Percentiles rank a stretch among this genome's conserved stretches.
Conservation (phyloP, 495 filamentous ascomycete genomes). For the Daldinia vernicosa region DNA sequence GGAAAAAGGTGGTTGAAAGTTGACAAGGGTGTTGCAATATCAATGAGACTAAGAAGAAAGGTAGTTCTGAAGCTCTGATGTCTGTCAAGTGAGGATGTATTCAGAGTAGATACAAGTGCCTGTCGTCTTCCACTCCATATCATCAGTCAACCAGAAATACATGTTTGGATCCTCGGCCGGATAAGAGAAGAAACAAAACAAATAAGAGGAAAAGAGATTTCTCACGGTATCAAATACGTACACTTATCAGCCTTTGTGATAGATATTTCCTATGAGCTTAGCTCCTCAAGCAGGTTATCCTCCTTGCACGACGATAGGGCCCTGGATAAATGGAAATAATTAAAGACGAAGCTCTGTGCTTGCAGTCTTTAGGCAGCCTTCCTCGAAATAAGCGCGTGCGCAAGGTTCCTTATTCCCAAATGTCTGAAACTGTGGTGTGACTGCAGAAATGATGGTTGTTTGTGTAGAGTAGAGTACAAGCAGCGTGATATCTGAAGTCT, state of each 20-base stretch:
- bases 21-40: constrained; percentile 40
- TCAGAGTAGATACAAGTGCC: constrained; percentile 49
- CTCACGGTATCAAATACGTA: constrained; percentile 57
- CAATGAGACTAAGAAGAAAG: constrained; percentile 43
- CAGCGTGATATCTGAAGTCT: constrained; percentile 22
- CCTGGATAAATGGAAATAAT: constrained; percentile 49
- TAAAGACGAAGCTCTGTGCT: constrained; percentile 63
- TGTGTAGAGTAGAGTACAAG: constrained; percentile 33
- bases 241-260: constrained; percentile 48
- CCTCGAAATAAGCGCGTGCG: constrained; percentile 31
- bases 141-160: constrained; percentile 49
- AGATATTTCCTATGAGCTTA: constrained; percentile 18
- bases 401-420: constrained; percentile 27
- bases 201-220: constrained; percentile 47
- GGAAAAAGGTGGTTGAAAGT: constrained; percentile 31
- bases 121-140: constrained; percentile 46
- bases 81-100: constrained; percentile 47
- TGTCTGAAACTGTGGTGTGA: constrained; percentile 18
- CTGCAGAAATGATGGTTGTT: constrained; percentile 22
- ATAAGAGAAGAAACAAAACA: constrained; percentile 13
- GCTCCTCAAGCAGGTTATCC: constrained; percentile 24
- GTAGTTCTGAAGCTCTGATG: constrained; percentile 23
- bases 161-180: constrained; percentile 34
- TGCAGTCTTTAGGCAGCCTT: constrained; percentile 49
- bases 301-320: constrained; percentile 18